Conservation (phyloP, 176 grass and related monocot species). For the Rhipidocladum racemiflorum region DNA sequence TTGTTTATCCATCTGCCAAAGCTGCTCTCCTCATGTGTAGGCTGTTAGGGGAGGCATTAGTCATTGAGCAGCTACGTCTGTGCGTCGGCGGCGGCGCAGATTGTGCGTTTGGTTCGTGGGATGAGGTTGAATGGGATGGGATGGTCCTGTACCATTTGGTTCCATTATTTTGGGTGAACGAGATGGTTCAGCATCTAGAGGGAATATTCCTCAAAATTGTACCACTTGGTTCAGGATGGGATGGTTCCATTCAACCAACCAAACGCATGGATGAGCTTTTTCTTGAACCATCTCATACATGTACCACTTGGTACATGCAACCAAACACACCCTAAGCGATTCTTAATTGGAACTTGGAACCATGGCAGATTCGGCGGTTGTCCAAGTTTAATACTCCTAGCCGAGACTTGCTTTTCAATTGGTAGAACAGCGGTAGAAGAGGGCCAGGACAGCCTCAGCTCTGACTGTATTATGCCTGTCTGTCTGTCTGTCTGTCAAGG, state of each 20-base stretch:
- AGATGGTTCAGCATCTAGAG: too few relatives aligned
- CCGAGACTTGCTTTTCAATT: conserved; percentile 36
- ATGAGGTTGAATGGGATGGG: too few relatives aligned
- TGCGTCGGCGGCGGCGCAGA: conserved; percentile 8
- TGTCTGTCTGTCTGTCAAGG: conserved; percentile 34
- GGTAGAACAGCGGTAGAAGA: not conserved
- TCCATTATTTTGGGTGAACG: too few relatives aligned
- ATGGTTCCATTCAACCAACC: too few relatives aligned
- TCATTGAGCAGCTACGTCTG: not conserved
- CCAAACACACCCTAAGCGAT: too few relatives aligned
- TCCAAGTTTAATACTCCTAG: conserved; percentile 27
- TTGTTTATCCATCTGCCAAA: conserved; percentile 20
- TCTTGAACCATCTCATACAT: too few relatives aligned
- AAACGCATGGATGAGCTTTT: too few relatives aligned
- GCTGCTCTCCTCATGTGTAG: not conserved
- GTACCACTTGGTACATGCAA: too few relatives aligned
- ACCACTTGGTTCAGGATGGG: too few relatives aligned
- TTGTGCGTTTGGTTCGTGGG: too few relatives aligned
- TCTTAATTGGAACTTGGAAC: conserved; percentile 7
- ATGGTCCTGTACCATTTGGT: too few relatives aligned
- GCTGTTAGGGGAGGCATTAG: conserved; percentile 3
- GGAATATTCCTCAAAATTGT: too few relatives aligned
- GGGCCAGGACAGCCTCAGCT: conserved; percentile 33
- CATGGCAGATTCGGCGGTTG: conserved; percentile 37
- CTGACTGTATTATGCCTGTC: conserved; percentile 22